These are phyloP conservation scores for Colletotrichum sp. DNA, from an alignment of 2,329 filamentous ascomycete species.

Conservation along the genomic window DNA sequence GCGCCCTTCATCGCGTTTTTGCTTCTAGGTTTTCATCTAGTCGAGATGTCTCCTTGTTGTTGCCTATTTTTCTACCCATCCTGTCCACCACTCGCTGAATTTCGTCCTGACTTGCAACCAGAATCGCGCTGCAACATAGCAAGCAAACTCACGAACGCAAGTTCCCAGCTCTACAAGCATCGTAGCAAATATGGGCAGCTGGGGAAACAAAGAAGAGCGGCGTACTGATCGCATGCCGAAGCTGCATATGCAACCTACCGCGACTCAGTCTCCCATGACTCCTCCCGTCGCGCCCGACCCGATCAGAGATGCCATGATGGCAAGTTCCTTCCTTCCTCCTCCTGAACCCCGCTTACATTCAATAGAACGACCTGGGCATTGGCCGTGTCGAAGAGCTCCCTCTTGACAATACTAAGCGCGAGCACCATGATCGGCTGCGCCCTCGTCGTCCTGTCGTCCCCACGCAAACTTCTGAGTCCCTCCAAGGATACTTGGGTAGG, in stretches of 20 bases:
- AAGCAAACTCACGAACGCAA: not conserved
- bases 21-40: not conserved
- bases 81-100: not conserved
- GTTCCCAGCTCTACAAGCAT: not conserved
- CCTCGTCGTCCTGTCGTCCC: not conserved
- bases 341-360: not conserved
- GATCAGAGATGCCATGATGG: constrained; percentile 5
- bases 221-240: constrained; percentile 5
- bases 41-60: not conserved
- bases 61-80: not conserved
- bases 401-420: constrained; percentile 22
- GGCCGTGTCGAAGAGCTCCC: constrained; percentile 28
- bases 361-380: constrained; percentile 33
- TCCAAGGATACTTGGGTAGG: not conserved
- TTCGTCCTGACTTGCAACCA: not conserved
- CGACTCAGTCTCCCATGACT: not conserved
- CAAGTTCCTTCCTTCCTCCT: not conserved
- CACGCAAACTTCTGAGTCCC: not conserved
- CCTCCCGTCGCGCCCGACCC: not conserved
- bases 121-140: not conserved
- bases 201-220: not conserved
- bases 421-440: not conserved
- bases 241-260: not conserved
- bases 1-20: not conserved
- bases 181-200: not conserved